A percentile compares a stretch with the other conserved stretches of the same genome.
Conservation (phyloP, 2,329 filamentous ascomycete genomes). For the Neofusicoccum laricinum region DNA sequence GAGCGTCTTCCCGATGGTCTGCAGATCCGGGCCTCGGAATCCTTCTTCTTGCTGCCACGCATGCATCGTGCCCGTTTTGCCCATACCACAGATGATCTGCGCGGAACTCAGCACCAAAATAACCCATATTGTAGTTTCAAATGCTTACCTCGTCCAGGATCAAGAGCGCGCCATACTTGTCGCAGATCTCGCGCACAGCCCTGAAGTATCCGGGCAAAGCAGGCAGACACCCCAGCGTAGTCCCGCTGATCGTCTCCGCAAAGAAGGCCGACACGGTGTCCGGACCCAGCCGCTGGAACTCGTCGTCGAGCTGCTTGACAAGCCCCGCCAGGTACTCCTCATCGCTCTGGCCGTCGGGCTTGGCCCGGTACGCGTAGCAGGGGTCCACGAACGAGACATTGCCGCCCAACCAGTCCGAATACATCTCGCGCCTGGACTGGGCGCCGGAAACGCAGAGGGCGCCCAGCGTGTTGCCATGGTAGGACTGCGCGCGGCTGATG, state of each 20-base stretch:
- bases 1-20: slow-evolving; percentile 11
- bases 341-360: slow-evolving; percentile 35
- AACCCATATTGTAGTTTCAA: too few relatives aligned
- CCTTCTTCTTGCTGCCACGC: slow-evolving; percentile 25
- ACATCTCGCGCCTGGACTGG: slow-evolving; percentile 32
- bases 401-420: slow-evolving; percentile 29
- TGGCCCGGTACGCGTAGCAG: slow-evolving; percentile 37
- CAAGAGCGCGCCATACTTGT: slow-evolving; percentile 54
- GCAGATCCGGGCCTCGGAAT: slow-evolving; percentile 9
- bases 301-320: slow-evolving; percentile 36
- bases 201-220: slow-evolving; percentile 53
- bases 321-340: slow-evolving; percentile 42
- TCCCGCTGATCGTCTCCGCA: slow-evolving; percentile 51
- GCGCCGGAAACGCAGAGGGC: slow-evolving; percentile 43
- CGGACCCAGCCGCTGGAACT: slow-evolving; percentile 39
- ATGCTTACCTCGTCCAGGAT: slow-evolving; percentile 43
- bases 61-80: slow-evolving; percentile 27
- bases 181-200: slow-evolving; percentile 54
- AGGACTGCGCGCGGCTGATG: slow-evolving; percentile 46
- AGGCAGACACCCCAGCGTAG: slow-evolving; percentile 52
- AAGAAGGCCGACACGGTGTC: slow-evolving; percentile 50
- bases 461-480: slow-evolving; percentile 53
- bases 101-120: not conserved
- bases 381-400: slow-evolving; percentile 29
- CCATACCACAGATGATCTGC: slow-evolving; percentile 36